Evolutionary conservation across 2,329 filamentous ascomycete genomes (phyloP), one percentile per base, ranked within the genome.

Genomic region (Penicillium thymicola): DNA sequence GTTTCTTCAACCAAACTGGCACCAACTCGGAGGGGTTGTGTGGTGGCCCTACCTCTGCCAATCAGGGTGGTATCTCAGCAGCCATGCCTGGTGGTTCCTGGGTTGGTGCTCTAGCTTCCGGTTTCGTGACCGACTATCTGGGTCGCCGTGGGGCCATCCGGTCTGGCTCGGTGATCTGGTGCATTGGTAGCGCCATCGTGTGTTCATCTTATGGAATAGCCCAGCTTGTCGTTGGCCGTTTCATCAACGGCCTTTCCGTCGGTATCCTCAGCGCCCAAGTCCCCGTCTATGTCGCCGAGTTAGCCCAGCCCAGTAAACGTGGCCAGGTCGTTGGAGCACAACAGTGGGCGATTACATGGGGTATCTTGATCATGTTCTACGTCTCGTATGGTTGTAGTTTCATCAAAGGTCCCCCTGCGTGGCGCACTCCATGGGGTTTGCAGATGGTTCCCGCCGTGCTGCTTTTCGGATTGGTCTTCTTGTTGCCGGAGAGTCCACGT

Each of bases 301-400:
- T 89, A 18, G 86, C 82, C 27, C 80, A 79, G 30, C 80, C 80
- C 2, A 76, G 74, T 51, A 81, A 79, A 66, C 78, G 82, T 65
- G 82, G 82, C 16, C 81, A 85, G 42, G 79, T 92, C 34, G 86
- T 92, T 16, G 85, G 87, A 51, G 82, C 84, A 42, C 88, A 91
- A 70, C 88, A 91, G 70, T 88, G 87, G 78, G 86, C 87, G 23
- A 90, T 92, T 58, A 89, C 88, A 62, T 89, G 81, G 81, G 86
- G 84, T 61, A 87, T 88, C 60, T 67, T 88, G 60, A 85, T 88
- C 73, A 88, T 88, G 84, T 88, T 87, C 76, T 86, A 72, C 68
- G 82, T 89, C 70, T 81, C 82, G 23, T 76, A 74, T 66, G 88
- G 85, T 23, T 85, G 82, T 70, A 84, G 82, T 54, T 85, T 81